Evolutionary conservation across 2,329 filamentous ascomycete genomes (phyloP), one percentile per base, ranked within the genome.

Genomic region (Pyrenophora seminiperda): DNA sequence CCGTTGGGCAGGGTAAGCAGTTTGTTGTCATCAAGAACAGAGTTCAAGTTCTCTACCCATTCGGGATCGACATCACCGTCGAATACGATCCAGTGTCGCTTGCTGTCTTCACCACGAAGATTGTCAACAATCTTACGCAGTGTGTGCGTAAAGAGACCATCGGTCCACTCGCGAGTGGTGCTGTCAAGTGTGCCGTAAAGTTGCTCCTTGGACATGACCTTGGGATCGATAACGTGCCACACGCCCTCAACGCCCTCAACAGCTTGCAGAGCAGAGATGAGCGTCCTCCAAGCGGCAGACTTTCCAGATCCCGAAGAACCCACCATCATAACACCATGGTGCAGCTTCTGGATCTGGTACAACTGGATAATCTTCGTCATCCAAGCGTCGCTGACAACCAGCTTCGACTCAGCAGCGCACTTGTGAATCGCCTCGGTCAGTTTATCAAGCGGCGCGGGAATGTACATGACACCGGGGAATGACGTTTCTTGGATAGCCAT

Each of bases 301-400:
- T 99, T 99, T 70, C 95, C 95, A 37, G 93, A 89, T n/a, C 95
- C 94, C 22, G 95, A 97, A 68, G 90, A 91, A 56, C 94, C 94
- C 7, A 99, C 94, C 94, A 99, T 97, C 95, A 99, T 99, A 20
- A 99, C 94, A 87, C 94, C 94, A 63, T 99, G 94, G 68, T 99
- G 94, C 50, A 99, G 91, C 59, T 87, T 89, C 74, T 97, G 94
- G 56, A 99, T 99, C 73, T 99, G 94, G 72, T 96, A 97, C 2
- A 99, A 83, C 73, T 99, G 94, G 7, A 99, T 81, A 27, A 96
- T 87, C 77, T 99, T 99, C 50, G 90, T 94, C 84, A 97, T 91
- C 95, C 95, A 99, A 38, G 87, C 86, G 47, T 97, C 92, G 50
- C 87, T 97, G 61, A 95, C 89, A 7, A 96, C 90, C 11, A 96